Conservation (phyloP, 2,329 filamentous ascomycete genomes). For the Colletotrichum destructivum region DNA sequence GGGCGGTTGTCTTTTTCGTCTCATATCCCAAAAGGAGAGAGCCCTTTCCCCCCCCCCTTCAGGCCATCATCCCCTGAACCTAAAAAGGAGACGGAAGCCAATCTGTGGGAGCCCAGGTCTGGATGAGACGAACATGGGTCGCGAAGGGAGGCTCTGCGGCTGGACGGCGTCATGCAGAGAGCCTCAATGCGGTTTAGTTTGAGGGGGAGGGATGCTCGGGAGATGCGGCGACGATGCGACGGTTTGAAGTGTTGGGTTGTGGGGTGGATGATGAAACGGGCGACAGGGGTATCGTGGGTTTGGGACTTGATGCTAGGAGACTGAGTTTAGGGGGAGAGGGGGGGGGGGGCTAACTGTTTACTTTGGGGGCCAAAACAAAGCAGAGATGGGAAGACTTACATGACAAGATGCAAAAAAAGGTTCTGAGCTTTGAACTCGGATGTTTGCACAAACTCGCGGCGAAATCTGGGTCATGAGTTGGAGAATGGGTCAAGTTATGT, state of each 20-base stretch:
- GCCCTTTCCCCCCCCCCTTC: neutral
- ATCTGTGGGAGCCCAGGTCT: neutral
- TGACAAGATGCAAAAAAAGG: neutral
- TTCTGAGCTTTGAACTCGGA: neutral
- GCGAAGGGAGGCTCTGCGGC: conserved; percentile 3
- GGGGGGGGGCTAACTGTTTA: neutral
- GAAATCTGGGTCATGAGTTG: neutral
- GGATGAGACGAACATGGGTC: conserved; percentile 41
- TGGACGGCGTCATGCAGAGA: neutral
- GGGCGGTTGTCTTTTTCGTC: neutral
- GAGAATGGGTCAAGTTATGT: too few relatives aligned
- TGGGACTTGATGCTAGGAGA: neutral
- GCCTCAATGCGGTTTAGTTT: neutral
- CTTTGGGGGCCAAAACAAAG: neutral
- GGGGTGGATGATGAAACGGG: conserved; percentile 6
- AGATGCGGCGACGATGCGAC: conserved; percentile 24
- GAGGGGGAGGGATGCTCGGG: neutral
- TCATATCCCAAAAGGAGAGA: neutral
- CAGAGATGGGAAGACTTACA: neutral
- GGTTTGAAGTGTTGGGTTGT: conserved; percentile 1
- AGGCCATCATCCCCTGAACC: neutral
- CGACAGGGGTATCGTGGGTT: conserved; percentile 5
- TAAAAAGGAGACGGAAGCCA: conserved; percentile 6
- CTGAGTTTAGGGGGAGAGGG: neutral
- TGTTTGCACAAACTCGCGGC: neutral